phyloP scores from a whole-genome alignment of 352 stramenopile genomes.

The Phytophthora ramorum region DNA sequence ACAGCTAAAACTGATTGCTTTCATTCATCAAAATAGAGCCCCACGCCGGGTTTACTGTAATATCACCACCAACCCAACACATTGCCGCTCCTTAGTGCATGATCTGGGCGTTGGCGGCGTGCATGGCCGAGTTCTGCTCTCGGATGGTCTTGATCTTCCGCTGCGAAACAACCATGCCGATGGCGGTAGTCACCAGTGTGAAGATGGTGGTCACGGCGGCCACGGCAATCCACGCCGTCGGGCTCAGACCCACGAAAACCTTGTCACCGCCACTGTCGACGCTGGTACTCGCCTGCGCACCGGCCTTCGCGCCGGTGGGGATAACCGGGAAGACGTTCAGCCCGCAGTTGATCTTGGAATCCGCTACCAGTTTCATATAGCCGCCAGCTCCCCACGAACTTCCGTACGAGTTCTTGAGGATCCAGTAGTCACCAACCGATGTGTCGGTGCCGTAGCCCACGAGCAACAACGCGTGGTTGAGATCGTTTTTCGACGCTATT shows the following conservation, averaged over 20 bases:
- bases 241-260: conserved; percentile 64
- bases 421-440: conserved; percentile 76
- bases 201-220: conserved; percentile 53
- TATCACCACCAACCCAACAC: neutral
- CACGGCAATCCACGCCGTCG: conserved; percentile 63
- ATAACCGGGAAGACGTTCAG: conserved; percentile 85
- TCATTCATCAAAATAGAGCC: conserved; percentile 2
- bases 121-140: conserved; percentile 56
- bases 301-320: conserved; percentile 59
- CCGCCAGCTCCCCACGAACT: conserved; percentile 68
- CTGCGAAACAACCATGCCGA: conserved; percentile 48
- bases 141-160: conserved; percentile 56
- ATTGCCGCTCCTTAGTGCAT: conserved; percentile 6
- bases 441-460: conserved; percentile 77
- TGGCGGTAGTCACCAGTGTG: conserved; percentile 55
- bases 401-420: conserved; percentile 87
- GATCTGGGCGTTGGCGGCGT: conserved; percentile 29
- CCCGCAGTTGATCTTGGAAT: conserved; percentile 80
- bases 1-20: neutral
- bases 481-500: conserved; percentile 69
- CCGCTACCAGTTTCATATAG: conserved; percentile 70
- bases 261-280: conserved; percentile 77
- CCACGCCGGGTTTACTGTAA: neutral
- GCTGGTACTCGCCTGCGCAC: conserved; percentile 42
- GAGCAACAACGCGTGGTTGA: conserved; percentile 82